phyloP scores from a whole-genome alignment of 1,139 yeast genomes.

The Geotrichum klebahnii region DNA sequence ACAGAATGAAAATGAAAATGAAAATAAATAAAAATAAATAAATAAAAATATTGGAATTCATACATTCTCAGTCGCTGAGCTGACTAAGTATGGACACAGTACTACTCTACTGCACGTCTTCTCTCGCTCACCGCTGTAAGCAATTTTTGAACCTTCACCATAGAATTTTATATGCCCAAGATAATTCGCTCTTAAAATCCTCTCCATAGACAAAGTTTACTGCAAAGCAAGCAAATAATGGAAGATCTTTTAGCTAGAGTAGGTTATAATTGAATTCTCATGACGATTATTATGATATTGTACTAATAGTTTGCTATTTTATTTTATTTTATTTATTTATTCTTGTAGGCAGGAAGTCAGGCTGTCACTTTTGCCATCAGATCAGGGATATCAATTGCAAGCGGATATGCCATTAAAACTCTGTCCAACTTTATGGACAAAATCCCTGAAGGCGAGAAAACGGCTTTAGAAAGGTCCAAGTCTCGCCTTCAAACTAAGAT shows the following conservation, averaged over 20 bases:
- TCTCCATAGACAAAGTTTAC: not conserved
- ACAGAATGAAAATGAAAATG: not conserved
- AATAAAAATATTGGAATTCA: no score
- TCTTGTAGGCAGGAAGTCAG: conserved; percentile 72
- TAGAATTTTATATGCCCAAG: not conserved
- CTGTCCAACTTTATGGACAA: conserved; percentile 56
- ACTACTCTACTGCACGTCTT: no score
- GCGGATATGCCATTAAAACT: conserved; percentile 69
- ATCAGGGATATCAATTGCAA: conserved; percentile 72
- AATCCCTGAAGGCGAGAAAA: conserved; percentile 57
- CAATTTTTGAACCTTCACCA: no score
- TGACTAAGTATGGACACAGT: no score
- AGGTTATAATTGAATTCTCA: no score
- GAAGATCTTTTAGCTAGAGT: conserved; percentile 23
- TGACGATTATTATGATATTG: no score
- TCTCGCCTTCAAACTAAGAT: conserved; percentile 56
- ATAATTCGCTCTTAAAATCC: not conserved
- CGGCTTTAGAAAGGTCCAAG: conserved; percentile 44
- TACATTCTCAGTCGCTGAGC: no score
- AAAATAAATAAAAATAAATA: no score
- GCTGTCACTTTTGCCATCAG: conserved; percentile 77
- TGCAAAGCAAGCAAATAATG: conserved; percentile 10
- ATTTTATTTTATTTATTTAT: no score
- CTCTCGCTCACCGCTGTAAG: no score
- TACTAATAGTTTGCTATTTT: no score